Base-by-base conservation (phyloP, 257 asterid genomes). In the Forsythia viridissima region DNA sequence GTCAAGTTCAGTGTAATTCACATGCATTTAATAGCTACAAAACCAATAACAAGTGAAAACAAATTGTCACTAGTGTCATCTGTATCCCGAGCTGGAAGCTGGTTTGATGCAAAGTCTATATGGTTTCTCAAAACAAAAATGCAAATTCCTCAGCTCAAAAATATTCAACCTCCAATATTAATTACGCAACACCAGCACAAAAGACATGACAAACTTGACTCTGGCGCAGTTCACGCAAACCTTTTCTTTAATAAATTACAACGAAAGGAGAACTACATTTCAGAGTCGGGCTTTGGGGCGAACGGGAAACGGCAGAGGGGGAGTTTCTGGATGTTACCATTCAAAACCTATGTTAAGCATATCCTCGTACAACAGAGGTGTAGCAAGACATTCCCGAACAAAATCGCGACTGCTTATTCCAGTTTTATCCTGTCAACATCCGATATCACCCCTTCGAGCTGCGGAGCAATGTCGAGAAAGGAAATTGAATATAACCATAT, bases 391-490 rank as follows among this genome's bases (percentile, higher is more conserved):
- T 24, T 9, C 69, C 7, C 37, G 40, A 63, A 30, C 63, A 48
- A 72, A 48, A 44, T 18, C 18, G 18, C 2, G 12, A 72, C 11
- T 2, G 73, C 57, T 83, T 76, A 84, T 79, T 90, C 92, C 81
- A 90, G 77, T 84, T 83, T 90, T 79, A 88, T 84, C 89, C 88
- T 81, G 83, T 88, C 94, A 36, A 88, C 68, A 76, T 88, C 92
- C 2, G 86, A 82, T 81, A 92, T 92, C 77, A 89, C 80, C 48
- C 89, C 91, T 89, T 92, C 97, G 40, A 92, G 94, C 97, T 90
- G 95, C 77, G 77, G 46, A 80, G 4, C 6, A 18, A 38, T n/a
- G 2, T 67, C 73, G 16, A 74, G 57, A 37, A 43, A 12, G 13
- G 24, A 21, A 13, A 69, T 4, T 5, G 63, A 3, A 34, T 34